Evolutionary conservation across 257 asterid species (phyloP).

Genomic region (Misopates orontium): DNA sequence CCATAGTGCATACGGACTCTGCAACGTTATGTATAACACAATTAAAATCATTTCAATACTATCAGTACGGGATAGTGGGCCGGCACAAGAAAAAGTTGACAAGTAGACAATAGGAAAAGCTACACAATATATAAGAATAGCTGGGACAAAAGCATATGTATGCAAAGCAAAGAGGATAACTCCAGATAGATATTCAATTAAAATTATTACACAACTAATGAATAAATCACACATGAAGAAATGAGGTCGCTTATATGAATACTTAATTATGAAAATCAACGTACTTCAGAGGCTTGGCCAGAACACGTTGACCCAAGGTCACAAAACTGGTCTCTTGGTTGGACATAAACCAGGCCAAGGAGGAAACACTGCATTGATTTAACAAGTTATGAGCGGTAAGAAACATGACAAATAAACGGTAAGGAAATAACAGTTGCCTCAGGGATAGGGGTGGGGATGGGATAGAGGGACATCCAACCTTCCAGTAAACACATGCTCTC

Average conservation of each 20-base stretch:
- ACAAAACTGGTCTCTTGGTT: constrained; percentile 99
- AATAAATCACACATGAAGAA: not conserved
- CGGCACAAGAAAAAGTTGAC: too few species aligned
- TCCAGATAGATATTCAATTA: not conserved
- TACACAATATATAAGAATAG: too few species aligned
- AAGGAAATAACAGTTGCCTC: constrained; percentile 16
- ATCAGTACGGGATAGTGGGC: too few species aligned
- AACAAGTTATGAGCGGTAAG: constrained; percentile 15
- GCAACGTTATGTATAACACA: constrained; percentile 30
- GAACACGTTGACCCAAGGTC: constrained; percentile 96
- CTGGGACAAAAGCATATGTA: too few species aligned
- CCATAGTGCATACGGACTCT: constrained; percentile 99
- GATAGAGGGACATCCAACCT: constrained; percentile 46
- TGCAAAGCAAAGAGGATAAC: too few species aligned
- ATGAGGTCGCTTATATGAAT: constrained; percentile 14
- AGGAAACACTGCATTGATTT: constrained; percentile 81
- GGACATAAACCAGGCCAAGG: constrained; percentile 99
- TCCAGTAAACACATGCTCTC: constrained; percentile 98
- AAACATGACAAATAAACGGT: constrained; percentile 15
- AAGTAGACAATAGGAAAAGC: too few species aligned
- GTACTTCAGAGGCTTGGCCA: constrained; percentile 95
- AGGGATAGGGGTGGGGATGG: not conserved
- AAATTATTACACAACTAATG: not conserved
- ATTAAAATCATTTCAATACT: too few species aligned
- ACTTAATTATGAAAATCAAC: constrained; percentile 30